Base-by-base conservation (phyloP, 306 rosid genomes). In the Prunus campanulata region DNA sequence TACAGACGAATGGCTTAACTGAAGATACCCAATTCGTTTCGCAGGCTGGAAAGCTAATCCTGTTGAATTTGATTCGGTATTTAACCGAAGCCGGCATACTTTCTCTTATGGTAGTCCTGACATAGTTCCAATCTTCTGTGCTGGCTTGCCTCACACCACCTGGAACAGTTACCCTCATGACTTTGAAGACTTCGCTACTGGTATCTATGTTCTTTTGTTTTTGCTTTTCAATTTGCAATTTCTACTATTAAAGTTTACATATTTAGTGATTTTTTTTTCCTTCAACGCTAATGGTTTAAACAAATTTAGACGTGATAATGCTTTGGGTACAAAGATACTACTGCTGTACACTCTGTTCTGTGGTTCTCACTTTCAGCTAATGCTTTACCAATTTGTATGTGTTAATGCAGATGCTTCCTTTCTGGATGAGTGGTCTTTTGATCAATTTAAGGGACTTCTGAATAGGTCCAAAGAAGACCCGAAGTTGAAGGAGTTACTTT, bases 41-140 rank as follows among this genome's bases (percentile, higher is more conserved):
- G 78, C 91, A 93, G 98, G 98, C 66, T 93, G 98, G 98, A 91
- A 93, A 87, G 96, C 98, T 47, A 93, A 93, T 75, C 96, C 98
- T 20, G 98, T 93, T 35, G 98, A 93, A 79, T 93, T 90, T 68
- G 98, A 93, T 86, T 93, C 98, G 0, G 94, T 93, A 32, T 93
- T 93, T 81, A 93, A 93, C 82, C 84, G 81, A 75, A 93, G 98
- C 72, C 81, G 80, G 69, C 98, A 93, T 81, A 93, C 94, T 15
- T 52, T 93, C 81, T 79, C 96, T 63, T 93, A 69, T 81, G 98
- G 98, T 11, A 93, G 98, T 84, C 98, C 98, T 18, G 96, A 90
- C 78, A 91, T 93, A 71, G 91, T 93, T 81, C 98, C 98, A 6
- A 90, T 93, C 72, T 93, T 90, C 86, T 93, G 98, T 66, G 82